Conservation (phyloP, 371 early-diverging fungal genomes). For the Apophysomyces trapeziformis region DNA sequence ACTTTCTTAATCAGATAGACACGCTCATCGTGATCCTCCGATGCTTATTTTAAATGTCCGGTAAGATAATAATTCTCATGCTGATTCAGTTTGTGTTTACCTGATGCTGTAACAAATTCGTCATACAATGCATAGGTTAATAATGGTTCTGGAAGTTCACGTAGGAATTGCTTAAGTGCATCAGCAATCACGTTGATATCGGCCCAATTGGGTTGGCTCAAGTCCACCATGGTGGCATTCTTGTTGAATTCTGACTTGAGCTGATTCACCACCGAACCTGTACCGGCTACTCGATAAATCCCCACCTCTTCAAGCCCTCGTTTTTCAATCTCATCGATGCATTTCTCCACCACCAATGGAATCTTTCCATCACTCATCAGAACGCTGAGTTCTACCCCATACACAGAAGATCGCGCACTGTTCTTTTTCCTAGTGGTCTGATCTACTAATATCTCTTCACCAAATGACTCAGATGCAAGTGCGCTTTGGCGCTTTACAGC, state of each 20-base stretch:
- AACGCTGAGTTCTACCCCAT: constrained; percentile 65
- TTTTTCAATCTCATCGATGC: constrained; percentile 76
- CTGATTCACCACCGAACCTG: constrained; percentile 66
- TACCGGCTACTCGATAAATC: constrained; percentile 82
- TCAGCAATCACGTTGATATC: constrained; percentile 91
- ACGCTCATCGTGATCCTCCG: constrained; percentile 80
- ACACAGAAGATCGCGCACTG: constrained; percentile 41
- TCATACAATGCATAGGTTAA: constrained; percentile 83
- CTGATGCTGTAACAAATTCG: constrained; percentile 81
- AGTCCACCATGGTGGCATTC: constrained; percentile 57
- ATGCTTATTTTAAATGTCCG: constrained; percentile 36
- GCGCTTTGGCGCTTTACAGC: constrained; percentile 68
- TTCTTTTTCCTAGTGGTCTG: constrained; percentile 6
- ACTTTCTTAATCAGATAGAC: constrained; percentile 77
- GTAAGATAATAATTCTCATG: background rate
- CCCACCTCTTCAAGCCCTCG: constrained; percentile 86
- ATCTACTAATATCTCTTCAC: constrained; percentile 9
- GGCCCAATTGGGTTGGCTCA: constrained; percentile 70
- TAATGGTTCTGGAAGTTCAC: constrained; percentile 93
- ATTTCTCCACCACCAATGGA: constrained; percentile 70
- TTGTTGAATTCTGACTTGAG: constrained; percentile 68
- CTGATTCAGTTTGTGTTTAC: constrained; percentile 39
- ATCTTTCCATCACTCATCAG: constrained; percentile 66
- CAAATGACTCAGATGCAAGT: constrained; percentile 37
- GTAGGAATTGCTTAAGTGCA: constrained; percentile 90